A percentile compares a stretch with the other conserved stretches of the same genome.
phyloP scores from a whole-genome alignment of 192 early-diverging fungal species.

The Coemansia sp. region DNA sequence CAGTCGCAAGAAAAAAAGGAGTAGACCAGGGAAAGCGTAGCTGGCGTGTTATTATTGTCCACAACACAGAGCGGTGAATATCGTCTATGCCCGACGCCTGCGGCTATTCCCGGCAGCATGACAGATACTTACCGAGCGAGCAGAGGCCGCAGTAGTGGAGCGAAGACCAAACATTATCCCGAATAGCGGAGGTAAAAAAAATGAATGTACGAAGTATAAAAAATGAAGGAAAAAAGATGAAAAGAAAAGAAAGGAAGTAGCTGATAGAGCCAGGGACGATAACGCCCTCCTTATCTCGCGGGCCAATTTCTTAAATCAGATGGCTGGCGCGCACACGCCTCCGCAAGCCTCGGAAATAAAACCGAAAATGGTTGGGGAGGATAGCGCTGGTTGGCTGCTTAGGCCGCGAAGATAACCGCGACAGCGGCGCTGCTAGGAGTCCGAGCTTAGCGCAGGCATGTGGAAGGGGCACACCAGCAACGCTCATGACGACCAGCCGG shows the following conservation, averaged over 20 bases:
- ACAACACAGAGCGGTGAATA: neutral
- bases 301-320: neutral
- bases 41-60: neutral
- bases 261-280: neutral
- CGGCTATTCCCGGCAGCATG: neutral
- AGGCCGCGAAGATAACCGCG: neutral
- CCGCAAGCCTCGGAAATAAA: slow-evolving; percentile 2
- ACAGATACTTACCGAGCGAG: slow-evolving; percentile 49
- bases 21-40: neutral
- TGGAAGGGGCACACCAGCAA: neutral
- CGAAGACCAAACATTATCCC: slow-evolving; percentile 53
- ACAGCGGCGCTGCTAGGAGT: neutral
- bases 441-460: slow-evolving; percentile 2
- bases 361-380: slow-evolving; percentile 8
- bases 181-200: neutral
- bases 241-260: neutral
- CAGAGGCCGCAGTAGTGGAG: slow-evolving; percentile 41
- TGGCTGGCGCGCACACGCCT: neutral
- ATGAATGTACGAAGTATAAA: slow-evolving; percentile 1
- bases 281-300: slow-evolving; percentile 4
- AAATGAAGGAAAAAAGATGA: neutral
- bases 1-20: neutral
- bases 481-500: neutral
- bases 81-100: neutral
- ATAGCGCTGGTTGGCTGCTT: slow-evolving; percentile 2